These are phyloP conservation scores for Cryoendolithus antarcticus DNA, from an alignment of 2,329 filamentous ascomycete genomes.

Conservation along the genomic window DNA sequence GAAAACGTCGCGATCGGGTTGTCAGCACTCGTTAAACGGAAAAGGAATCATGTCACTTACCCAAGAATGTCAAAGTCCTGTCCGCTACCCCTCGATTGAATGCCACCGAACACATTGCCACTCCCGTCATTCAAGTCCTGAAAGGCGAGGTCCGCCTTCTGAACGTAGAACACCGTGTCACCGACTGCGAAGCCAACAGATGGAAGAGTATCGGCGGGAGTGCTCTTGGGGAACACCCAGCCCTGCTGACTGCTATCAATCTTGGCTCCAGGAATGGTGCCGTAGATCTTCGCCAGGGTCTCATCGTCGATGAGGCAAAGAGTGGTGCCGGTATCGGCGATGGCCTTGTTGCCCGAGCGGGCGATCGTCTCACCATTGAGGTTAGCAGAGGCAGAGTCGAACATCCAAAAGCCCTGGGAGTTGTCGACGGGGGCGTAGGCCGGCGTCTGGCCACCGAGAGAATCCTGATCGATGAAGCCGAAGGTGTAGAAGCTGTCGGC, in stretches of 20 bases:
- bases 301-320: slow-evolving; percentile 52
- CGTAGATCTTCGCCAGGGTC: slow-evolving; percentile 51
- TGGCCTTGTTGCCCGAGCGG: slow-evolving; percentile 48
- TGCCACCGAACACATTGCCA: slow-evolving; percentile 47
- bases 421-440: slow-evolving; percentile 52
- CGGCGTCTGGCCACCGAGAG: slow-evolving; percentile 33
- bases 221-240: slow-evolving; percentile 48
- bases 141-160: slow-evolving; percentile 52
- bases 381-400: slow-evolving; percentile 44
- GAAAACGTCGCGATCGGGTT: slow-evolving; percentile 45
- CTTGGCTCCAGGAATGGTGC: slow-evolving; percentile 46
- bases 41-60: background rate
- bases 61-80: slow-evolving; percentile 45
- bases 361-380: slow-evolving; percentile 44
- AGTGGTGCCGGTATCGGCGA: slow-evolving; percentile 61
- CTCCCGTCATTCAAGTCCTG: slow-evolving; percentile 42
- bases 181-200: slow-evolving; percentile 52
- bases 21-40: too few species aligned
- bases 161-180: slow-evolving; percentile 45
- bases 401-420: slow-evolving; percentile 56
- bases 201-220: slow-evolving; percentile 43
- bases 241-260: slow-evolving; percentile 43
- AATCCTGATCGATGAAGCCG: slow-evolving; percentile 56
- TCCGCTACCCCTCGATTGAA: slow-evolving; percentile 47
- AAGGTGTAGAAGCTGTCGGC: slow-evolving; percentile 57